These are phyloP conservation scores for Turritis glabra DNA, from an alignment of 345 rosid genomes.

Conservation along the genomic window DNA sequence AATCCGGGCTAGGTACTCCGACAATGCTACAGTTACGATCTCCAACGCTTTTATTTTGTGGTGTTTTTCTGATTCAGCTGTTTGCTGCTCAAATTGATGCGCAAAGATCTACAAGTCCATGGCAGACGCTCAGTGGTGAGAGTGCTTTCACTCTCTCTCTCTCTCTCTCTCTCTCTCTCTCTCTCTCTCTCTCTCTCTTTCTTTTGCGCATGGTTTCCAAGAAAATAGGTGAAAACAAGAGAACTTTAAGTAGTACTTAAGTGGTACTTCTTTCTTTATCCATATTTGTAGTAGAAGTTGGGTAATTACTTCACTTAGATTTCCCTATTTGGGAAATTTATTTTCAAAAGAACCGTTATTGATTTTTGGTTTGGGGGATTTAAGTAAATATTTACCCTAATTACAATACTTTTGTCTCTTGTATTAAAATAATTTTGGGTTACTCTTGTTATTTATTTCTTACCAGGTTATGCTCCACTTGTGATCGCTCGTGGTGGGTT, in stretches of 20 bases:
- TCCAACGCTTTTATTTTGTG: constrained; percentile 1
- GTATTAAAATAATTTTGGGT: neutral
- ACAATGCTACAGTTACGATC: neutral
- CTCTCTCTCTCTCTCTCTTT: neutral
- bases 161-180: neutral
- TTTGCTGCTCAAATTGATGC: constrained; percentile 44
- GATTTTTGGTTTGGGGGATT: no score
- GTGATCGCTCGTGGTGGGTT: constrained; percentile 85
- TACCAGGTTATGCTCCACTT: constrained; percentile 54
- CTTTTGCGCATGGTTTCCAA: neutral
- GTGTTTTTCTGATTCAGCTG: constrained; percentile 28
- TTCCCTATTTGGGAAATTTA: no score
- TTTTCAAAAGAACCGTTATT: no score
- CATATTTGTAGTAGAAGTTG: neutral
- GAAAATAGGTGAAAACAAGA: no score
- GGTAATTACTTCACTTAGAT: neutral
- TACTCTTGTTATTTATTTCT: neutral
- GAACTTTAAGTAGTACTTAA: no score
- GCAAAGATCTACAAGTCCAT: constrained; percentile 45
- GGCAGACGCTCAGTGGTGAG: constrained; percentile 52
- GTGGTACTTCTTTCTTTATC: neutral
- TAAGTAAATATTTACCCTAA: no score
- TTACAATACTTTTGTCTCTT: neutral
- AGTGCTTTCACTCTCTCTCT: constrained; percentile 3
- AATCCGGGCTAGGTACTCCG: neutral